Percentiles rank a stretch among this genome's conserved stretches.
Conservation (phyloP, 495 filamentous ascomycete genomes). For the Xylaria cubensis region DNA sequence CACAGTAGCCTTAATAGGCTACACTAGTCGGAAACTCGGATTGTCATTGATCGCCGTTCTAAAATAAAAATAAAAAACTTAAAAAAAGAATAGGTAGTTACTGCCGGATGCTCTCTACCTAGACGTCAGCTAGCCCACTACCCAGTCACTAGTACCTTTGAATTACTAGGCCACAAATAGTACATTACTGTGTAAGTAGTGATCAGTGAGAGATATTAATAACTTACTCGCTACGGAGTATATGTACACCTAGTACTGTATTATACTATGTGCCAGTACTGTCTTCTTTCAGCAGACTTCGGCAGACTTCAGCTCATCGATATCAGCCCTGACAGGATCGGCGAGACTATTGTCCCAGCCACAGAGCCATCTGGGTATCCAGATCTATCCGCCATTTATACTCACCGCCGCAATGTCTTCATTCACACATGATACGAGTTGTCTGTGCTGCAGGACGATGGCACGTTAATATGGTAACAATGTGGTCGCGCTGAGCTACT, state of each 20-base stretch:
- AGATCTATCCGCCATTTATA: neutral
- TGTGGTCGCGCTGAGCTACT: neutral
- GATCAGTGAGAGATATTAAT: conserved; percentile 16
- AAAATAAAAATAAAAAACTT: neutral
- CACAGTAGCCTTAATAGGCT: neutral
- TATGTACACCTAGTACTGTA: too few relatives aligned
- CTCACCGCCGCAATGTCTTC: neutral
- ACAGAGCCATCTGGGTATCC: neutral
- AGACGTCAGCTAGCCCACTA: neutral
- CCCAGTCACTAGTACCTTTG: neutral
- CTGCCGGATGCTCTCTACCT: neutral
- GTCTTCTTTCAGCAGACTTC: too few relatives aligned
- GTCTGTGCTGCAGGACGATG: conserved; percentile 1
- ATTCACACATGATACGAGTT: neutral
- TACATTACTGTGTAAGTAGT: neutral
- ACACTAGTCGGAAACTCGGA: neutral
- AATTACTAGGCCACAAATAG: conserved; percentile 2
- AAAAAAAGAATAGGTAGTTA: too few relatives aligned
- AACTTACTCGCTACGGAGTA: neutral
- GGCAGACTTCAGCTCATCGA: neutral
- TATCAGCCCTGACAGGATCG: neutral
- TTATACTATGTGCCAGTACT: neutral
- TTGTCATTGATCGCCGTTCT: neutral
- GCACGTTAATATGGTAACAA: neutral
- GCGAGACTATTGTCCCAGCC: neutral